Conservation (phyloP, 805 yeast species). For the Kodamaea kakaduensis region DNA sequence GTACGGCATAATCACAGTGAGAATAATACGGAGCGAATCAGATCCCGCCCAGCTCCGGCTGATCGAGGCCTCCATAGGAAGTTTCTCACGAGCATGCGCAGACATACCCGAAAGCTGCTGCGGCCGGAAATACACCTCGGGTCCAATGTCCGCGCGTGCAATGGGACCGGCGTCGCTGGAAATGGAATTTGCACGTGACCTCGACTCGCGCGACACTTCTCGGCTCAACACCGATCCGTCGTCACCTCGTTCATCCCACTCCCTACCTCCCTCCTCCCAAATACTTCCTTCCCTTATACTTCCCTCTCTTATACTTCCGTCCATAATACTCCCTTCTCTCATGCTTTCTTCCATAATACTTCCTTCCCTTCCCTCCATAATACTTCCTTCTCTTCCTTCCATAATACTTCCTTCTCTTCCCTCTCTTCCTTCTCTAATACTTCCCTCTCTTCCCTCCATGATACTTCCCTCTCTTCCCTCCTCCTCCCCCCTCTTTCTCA, state of each 20-base stretch:
- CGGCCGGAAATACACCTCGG: slow-evolving; percentile 44
- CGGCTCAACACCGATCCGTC: neutral
- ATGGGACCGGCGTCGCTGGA: too few species aligned
- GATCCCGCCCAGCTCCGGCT: slow-evolving; percentile 55
- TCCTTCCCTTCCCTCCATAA: too few species aligned
- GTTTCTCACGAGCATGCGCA: slow-evolving; percentile 48
- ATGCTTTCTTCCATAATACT: too few species aligned
- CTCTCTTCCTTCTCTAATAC: too few species aligned
- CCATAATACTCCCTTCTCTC: too few species aligned
- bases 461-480: slow-evolving; percentile 2
- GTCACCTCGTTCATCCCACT: slow-evolving; percentile 1
- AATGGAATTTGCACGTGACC: too few species aligned
- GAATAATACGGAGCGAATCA: slow-evolving; percentile 42
- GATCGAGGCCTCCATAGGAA: slow-evolving; percentile 47
- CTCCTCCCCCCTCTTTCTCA: slow-evolving; percentile 13
- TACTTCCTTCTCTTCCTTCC: too few species aligned
- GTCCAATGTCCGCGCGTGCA: too few species aligned
- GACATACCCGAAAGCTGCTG: slow-evolving; percentile 61
- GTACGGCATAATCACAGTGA: slow-evolving; percentile 38
- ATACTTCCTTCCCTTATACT: too few species aligned
- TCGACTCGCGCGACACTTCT: too few species aligned
- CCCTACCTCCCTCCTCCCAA: slow-evolving; percentile 1
- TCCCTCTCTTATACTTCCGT: too few species aligned
- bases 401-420: too few species aligned
- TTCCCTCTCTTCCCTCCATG: slow-evolving; percentile 10